A percentile compares a stretch with the other conserved stretches of the same genome.
Conservation (phyloP, 2,329 filamentous ascomycete genomes). For the Coniochaeta pulveracea region DNA sequence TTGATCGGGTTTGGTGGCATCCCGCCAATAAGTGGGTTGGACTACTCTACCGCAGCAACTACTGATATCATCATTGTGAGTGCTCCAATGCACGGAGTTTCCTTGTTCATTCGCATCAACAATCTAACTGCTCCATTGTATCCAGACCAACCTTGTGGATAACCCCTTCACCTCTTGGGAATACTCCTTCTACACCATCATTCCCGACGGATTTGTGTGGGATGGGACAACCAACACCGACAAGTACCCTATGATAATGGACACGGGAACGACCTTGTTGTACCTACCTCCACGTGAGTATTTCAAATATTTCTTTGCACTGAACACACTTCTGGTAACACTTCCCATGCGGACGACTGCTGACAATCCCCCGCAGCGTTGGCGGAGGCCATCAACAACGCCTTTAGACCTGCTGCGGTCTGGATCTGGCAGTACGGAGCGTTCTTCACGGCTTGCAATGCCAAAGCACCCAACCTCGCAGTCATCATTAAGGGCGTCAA, state of each 20-base stretch:
- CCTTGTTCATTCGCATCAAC: neutral
- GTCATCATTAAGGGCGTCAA: constrained; percentile 29
- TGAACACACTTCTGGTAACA: neutral
- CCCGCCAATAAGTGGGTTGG: constrained; percentile 21
- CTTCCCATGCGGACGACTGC: too few relatives aligned
- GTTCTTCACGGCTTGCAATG: constrained; percentile 37
- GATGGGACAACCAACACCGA: constrained; percentile 27
- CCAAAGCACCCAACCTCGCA: constrained; percentile 31
- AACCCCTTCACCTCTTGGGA: constrained; percentile 24
- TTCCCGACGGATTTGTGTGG: constrained; percentile 35
- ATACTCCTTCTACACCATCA: constrained; percentile 41
- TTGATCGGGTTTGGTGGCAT: constrained; percentile 35
- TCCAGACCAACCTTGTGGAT: constrained; percentile 30
- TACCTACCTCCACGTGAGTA: constrained; percentile 35
- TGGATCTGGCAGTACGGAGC: constrained; percentile 34
- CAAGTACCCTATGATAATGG: constrained; percentile 37
- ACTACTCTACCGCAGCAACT: constrained; percentile 16
- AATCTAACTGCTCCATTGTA: constrained; percentile 2
- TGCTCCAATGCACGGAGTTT: neutral
- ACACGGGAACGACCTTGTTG: constrained; percentile 39
- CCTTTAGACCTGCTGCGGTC: constrained; percentile 33
- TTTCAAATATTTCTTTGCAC: neutral
- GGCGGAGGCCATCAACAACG: constrained; percentile 32
- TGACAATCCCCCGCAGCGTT: constrained; percentile 20
- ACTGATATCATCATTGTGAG: constrained; percentile 19